These are phyloP conservation scores for Lophiostoma macrostomum DNA, from an alignment of 495 filamentous ascomycete genomes.

Conservation along the genomic window DNA sequence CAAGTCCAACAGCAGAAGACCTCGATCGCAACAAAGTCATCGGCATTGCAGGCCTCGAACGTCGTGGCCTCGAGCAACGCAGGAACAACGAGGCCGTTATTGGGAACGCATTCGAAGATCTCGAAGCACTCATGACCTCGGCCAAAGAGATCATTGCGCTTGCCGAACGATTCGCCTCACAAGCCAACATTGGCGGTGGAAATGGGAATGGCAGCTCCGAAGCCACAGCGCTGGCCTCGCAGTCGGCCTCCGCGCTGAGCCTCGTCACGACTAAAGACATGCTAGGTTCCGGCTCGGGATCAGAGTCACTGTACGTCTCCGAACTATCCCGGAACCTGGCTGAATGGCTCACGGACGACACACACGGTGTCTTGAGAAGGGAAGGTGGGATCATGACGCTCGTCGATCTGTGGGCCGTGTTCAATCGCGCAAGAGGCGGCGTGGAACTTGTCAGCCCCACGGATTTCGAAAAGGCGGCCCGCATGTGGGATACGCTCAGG, in stretches of 20 bases:
- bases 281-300: constrained; percentile 55
- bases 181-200: constrained; percentile 56
- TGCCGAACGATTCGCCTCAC: constrained; percentile 79
- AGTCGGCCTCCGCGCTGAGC: constrained; percentile 80
- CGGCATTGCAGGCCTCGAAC: constrained; percentile 92
- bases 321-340: constrained; percentile 87
- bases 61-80: constrained; percentile 72
- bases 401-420: constrained; percentile 94
- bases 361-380: constrained; percentile 69
- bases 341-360: constrained; percentile 91
- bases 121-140: constrained; percentile 94
- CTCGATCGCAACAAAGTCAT: constrained; percentile 57
- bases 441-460: constrained; percentile 90
- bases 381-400: constrained; percentile 94
- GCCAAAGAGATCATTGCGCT: constrained; percentile 94
- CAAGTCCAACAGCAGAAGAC: constrained; percentile 4
- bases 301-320: constrained; percentile 61
- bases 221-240: constrained; percentile 69
- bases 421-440: constrained; percentile 92
- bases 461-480: constrained; percentile 87
- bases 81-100: constrained; percentile 92
- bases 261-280: constrained; percentile 95
- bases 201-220: constrained; percentile 58
- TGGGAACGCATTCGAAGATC: constrained; percentile 90
- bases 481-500: constrained; percentile 81